Conservation (phyloP, 768 basidiomycete genomes). For the Tricholoma sp. region DNA sequence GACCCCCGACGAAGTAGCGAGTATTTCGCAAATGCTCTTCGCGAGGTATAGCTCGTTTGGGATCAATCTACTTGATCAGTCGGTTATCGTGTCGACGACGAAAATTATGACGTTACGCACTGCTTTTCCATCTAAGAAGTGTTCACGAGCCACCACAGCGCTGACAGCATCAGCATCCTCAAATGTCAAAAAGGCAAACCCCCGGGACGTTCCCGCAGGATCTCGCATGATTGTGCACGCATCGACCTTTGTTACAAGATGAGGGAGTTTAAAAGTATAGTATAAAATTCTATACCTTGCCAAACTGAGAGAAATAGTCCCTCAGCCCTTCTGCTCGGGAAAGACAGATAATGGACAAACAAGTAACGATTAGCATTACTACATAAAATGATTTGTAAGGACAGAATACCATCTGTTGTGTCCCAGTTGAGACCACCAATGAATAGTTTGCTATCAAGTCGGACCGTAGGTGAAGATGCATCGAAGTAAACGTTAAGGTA, state of each 20-base stretch:
- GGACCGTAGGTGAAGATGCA: constrained; percentile 18
- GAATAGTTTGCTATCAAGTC: constrained; percentile 75
- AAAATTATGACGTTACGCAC: constrained; percentile 29
- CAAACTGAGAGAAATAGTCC: constrained; percentile 77
- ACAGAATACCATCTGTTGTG: constrained; percentile 76
- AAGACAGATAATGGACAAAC: constrained; percentile 17
- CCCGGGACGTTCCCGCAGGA: constrained; percentile 66
- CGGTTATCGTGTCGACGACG: neutral
- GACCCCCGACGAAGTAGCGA: constrained; percentile 79
- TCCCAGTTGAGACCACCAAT: constrained; percentile 90
- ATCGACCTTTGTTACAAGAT: constrained; percentile 47
- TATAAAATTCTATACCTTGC: constrained; percentile 44
- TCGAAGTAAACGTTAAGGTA: constrained; percentile 21
- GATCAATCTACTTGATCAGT: constrained; percentile 59
- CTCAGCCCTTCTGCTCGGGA: constrained; percentile 49
- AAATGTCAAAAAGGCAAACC: constrained; percentile 85
- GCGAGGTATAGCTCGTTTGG: constrained; percentile 82
- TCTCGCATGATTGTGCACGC: constrained; percentile 87
- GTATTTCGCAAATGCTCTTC: constrained; percentile 74
- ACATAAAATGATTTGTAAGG: constrained; percentile 26
- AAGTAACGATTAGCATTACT: constrained; percentile 29
- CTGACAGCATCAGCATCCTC: constrained; percentile 60
- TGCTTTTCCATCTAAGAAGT: constrained; percentile 74
- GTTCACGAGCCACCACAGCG: constrained; percentile 60
- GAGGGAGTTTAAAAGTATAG: constrained; percentile 6